A percentile compares a stretch with the other conserved stretches of the same genome.
These are phyloP conservation scores for Furcasterigmium sp. DNA, from an alignment of 2,329 filamentous ascomycete species.

Conservation along the genomic window DNA sequence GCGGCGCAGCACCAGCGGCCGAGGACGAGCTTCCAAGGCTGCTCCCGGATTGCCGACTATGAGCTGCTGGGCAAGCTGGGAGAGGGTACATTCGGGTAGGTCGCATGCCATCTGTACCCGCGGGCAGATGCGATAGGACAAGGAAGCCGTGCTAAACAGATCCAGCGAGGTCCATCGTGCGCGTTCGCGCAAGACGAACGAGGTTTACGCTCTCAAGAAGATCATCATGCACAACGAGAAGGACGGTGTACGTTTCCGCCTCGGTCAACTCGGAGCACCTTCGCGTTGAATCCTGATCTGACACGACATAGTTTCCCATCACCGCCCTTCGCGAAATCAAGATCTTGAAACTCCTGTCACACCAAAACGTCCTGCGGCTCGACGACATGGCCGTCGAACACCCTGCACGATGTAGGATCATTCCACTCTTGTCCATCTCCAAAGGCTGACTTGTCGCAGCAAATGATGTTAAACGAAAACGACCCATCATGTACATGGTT, in stretches of 20 bases:
- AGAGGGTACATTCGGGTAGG: constrained; percentile 89
- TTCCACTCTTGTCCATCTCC: background rate
- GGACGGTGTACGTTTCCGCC: constrained; percentile 64
- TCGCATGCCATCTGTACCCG: too few species aligned
- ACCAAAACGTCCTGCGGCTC: constrained; percentile 78
- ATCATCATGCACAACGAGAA: constrained; percentile 99
- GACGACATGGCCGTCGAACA: constrained; percentile 97
- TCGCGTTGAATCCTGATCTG: background rate
- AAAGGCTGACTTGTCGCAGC: constrained; percentile 30
- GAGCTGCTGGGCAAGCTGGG: constrained; percentile 79
- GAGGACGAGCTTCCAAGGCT: constrained; percentile 68
- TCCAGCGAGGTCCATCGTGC: constrained; percentile 85
- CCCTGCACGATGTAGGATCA: constrained; percentile 49
- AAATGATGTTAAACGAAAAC: constrained; percentile 63
- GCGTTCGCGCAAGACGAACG: constrained; percentile 66
- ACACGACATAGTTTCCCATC: constrained; percentile 71
- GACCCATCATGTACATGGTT: constrained; percentile 95
- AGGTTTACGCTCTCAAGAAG: constrained; percentile 87
- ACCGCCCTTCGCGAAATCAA: constrained; percentile 97
- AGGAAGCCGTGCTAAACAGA: background rate
- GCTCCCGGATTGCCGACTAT: constrained; percentile 77
- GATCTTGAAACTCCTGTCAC: constrained; percentile 89
- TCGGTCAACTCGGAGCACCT: background rate
- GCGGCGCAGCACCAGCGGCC: constrained; percentile 51
- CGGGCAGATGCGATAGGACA: background rate